A percentile compares a stretch with the other conserved stretches of the same genome.
Conservation (phyloP, 2,329 filamentous ascomycete genomes). For the Zalaria obscura region DNA sequence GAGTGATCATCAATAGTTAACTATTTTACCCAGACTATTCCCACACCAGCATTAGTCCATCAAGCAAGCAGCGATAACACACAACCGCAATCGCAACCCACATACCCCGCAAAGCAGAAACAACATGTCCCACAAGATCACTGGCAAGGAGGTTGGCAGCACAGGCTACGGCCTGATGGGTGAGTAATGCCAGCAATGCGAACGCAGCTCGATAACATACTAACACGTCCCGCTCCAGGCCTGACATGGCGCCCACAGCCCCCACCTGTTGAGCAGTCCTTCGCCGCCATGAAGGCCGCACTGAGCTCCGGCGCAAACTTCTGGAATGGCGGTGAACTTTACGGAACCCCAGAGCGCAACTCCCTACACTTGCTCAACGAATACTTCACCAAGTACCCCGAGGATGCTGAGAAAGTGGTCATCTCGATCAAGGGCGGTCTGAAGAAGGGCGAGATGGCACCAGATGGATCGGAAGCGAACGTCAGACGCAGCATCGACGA, state of each 20-base stretch:
- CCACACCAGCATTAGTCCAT: too few relatives aligned
- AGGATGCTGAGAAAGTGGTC: conserved; percentile 35
- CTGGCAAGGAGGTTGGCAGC: conserved; percentile 22
- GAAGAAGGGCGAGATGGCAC: conserved; percentile 17
- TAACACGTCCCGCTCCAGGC: conserved; percentile 13
- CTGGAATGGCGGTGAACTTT: conserved; percentile 37
- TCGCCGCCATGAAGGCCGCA: conserved; percentile 31
- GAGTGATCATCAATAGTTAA: too few relatives aligned
- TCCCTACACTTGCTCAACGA: conserved; percentile 33
- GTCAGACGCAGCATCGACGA: conserved; percentile 31
- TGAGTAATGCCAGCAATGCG: conserved; percentile 3
- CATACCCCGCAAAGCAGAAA: too few relatives aligned
- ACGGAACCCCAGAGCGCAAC: conserved; percentile 31
- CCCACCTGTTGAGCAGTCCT: conserved; percentile 21
- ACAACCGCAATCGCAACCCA: too few relatives aligned
- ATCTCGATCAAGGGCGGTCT: conserved; percentile 36
- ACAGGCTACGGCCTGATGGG: conserved; percentile 36
- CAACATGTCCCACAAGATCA: not conserved
- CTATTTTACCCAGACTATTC: too few relatives aligned
- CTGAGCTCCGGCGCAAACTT: conserved; percentile 27
- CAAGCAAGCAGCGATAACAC: too few relatives aligned
- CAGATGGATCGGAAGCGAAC: conserved; percentile 27
- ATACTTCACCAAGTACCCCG: conserved; percentile 38
- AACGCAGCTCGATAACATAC: not conserved
- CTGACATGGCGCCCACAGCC: conserved; percentile 31